A percentile compares a stretch with the other conserved stretches of the same genome.
Conservation (phyloP, 331 rosid genomes). For the Malus hybrid region DNA sequence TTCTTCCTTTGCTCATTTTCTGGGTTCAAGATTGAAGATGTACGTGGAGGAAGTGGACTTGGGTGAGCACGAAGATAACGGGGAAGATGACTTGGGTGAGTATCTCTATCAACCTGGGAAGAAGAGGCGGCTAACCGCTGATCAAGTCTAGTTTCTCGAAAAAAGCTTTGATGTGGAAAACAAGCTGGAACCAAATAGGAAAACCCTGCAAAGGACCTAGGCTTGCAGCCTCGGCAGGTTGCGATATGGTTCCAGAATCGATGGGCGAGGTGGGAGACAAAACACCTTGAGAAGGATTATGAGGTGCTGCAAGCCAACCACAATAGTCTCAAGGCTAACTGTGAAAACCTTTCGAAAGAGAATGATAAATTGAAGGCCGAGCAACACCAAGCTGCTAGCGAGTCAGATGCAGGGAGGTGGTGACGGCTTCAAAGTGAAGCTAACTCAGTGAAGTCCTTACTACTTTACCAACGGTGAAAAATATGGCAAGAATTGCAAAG, state of each 20-base stretch:
- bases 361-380: conserved; percentile 53
- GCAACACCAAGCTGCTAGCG: conserved; percentile 19
- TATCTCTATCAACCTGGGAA: too few relatives aligned
- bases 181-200: too few relatives aligned
- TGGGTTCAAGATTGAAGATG: conserved; percentile 66
- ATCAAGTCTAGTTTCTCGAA: too few relatives aligned
- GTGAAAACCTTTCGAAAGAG: conserved; percentile 54
- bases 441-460: conserved; percentile 26
- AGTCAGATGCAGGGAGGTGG: conserved; percentile 3
- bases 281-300: too few relatives aligned
- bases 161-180: too few relatives aligned
- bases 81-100: conserved; percentile 48
- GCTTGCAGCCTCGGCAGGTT: too few relatives aligned
- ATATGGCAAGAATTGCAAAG: conserved; percentile 11
- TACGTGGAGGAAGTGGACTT: conserved; percentile 38
- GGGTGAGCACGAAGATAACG: conserved; percentile 42
- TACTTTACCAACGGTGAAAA: conserved; percentile 17
- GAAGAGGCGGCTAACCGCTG: too few relatives aligned
- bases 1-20: conserved; percentile 29
- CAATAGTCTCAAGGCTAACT: conserved; percentile 43
- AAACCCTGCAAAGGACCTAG: too few relatives aligned
- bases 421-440: conserved; percentile 23
- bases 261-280: too few relatives aligned
- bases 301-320: conserved; percentile 34
- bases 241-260: too few relatives aligned